Percentiles rank a stretch among this genome's conserved stretches.
These are phyloP conservation scores for Triglochin maritima DNA, from an alignment of 106 monocot genomes.

Conservation along the genomic window DNA sequence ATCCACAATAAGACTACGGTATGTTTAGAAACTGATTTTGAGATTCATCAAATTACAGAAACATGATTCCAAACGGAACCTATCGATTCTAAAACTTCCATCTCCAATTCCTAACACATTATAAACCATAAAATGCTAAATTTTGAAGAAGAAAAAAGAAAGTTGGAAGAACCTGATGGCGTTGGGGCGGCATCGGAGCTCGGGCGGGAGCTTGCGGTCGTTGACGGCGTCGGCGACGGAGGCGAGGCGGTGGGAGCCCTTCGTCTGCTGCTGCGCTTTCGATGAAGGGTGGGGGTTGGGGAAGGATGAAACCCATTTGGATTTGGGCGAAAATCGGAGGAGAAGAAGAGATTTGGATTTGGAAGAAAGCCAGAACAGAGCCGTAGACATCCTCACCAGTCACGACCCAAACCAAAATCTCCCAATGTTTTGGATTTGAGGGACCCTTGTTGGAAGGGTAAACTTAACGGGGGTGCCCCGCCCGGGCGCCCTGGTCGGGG, in stretches of 20 bases:
- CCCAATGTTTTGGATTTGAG: too few species aligned
- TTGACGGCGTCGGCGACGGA: constrained; percentile 24
- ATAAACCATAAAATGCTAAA: too few species aligned
- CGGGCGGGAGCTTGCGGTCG: constrained; percentile 21
- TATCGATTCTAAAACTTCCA: background rate
- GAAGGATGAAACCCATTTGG: background rate
- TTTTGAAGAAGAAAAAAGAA: background rate
- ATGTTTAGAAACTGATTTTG: background rate
- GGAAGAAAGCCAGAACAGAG: too few species aligned
- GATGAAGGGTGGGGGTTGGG: constrained; percentile 2
- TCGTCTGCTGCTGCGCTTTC: constrained; percentile 7
- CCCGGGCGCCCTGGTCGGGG: too few species aligned
- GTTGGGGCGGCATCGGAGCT: constrained; percentile 21
- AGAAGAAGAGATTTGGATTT: too few species aligned
- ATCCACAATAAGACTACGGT: background rate
- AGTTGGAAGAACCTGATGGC: constrained; percentile 15
- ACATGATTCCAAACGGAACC: background rate
- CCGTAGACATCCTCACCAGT: too few species aligned
- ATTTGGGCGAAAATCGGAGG: too few species aligned
- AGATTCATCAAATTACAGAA: background rate
- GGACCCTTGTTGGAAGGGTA: too few species aligned
- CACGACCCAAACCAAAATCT: too few species aligned
- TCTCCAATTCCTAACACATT: too few species aligned
- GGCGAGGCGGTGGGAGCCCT: constrained; percentile 8
- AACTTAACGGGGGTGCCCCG: too few species aligned